Conservation (phyloP, 257 asterid species). For the Osmanthus fragrans region DNA sequence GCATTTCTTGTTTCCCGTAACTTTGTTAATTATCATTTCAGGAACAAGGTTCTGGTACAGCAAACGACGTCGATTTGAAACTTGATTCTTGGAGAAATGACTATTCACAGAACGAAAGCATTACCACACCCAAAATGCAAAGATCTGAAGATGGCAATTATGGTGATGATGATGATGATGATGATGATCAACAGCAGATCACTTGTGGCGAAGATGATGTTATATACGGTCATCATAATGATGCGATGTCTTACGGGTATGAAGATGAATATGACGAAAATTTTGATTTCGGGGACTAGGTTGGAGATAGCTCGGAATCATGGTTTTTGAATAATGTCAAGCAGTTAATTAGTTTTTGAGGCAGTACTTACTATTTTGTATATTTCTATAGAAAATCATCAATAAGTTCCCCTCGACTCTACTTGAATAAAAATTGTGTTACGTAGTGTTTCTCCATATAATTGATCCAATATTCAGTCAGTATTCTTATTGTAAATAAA, state of each 20-base stretch:
- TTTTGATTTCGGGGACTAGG: background rate
- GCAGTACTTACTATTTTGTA: background rate
- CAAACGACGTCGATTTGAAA: conserved; percentile 10
- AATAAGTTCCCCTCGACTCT: background rate
- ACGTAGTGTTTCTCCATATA: too few species aligned
- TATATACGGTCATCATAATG: conserved; percentile 9
- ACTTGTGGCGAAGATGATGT: conserved; percentile 19
- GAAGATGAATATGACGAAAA: conserved; percentile 25
- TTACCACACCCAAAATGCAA: conserved; percentile 1
- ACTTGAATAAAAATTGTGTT: too few species aligned
- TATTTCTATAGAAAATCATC: background rate
- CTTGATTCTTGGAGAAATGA: conserved; percentile 11
- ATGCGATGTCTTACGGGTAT: conserved; percentile 14
- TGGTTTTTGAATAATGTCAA: background rate
- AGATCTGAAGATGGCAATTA: conserved; percentile 15
- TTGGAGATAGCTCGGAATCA: conserved; percentile 1
- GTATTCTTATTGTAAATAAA: too few species aligned
- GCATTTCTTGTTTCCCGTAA: background rate
- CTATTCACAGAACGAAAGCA: conserved; percentile 8
- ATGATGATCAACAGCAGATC: conserved; percentile 21
- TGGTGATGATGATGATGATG: too few species aligned
- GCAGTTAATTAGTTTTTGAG: background rate
- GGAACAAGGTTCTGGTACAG: too few species aligned
- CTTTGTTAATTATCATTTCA: too few species aligned
- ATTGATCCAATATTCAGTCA: too few species aligned